Evolutionary conservation across 2,329 filamentous ascomycete genomes (phyloP).

Genomic region (Fusarium anthophilum): DNA sequence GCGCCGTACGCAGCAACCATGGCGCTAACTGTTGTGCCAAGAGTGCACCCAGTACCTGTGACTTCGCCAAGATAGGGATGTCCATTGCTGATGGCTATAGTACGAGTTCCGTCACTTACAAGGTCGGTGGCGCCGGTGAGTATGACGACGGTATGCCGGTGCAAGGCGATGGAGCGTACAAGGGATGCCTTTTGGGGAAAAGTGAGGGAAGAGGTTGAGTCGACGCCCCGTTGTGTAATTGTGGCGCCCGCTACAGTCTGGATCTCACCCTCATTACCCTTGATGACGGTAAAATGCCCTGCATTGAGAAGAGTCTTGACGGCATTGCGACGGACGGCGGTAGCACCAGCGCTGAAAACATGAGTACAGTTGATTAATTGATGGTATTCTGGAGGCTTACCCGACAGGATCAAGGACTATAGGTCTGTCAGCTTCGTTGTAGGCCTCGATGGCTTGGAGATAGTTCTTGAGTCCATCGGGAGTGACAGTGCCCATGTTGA

Average conservation of each 20-base stretch:
- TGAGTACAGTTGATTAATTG: neutral
- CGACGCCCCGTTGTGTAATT: slow-evolving; percentile 79
- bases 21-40: slow-evolving; percentile 83
- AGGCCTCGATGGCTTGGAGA: slow-evolving; percentile 77
- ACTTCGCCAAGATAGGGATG: slow-evolving; percentile 75
- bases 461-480: slow-evolving; percentile 78
- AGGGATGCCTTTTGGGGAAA: slow-evolving; percentile 64
- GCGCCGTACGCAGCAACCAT: slow-evolving; percentile 70
- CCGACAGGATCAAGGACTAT: slow-evolving; percentile 92
- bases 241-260: slow-evolving; percentile 71
- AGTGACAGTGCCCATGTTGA: slow-evolving; percentile 96
- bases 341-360: slow-evolving; percentile 75
- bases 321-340: slow-evolving; percentile 74
- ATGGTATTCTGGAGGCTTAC: slow-evolving; percentile 50
- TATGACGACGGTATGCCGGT: slow-evolving; percentile 74
- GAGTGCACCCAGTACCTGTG: slow-evolving; percentile 84
- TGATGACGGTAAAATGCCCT: slow-evolving; percentile 88
- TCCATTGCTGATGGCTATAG: slow-evolving; percentile 78
- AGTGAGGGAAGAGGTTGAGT: slow-evolving; percentile 72
- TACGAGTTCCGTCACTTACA: slow-evolving; percentile 76
- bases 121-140: slow-evolving; percentile 85
- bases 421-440: slow-evolving; percentile 80
- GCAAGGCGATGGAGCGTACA: slow-evolving; percentile 70
- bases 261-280: slow-evolving; percentile 94
- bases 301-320: slow-evolving; percentile 75